A percentile compares a stretch with the other conserved stretches of the same genome.
Evolutionary conservation across 495 filamentous ascomycete genomes (phyloP).

Genomic region (Aspergillus homomorphus): DNA sequence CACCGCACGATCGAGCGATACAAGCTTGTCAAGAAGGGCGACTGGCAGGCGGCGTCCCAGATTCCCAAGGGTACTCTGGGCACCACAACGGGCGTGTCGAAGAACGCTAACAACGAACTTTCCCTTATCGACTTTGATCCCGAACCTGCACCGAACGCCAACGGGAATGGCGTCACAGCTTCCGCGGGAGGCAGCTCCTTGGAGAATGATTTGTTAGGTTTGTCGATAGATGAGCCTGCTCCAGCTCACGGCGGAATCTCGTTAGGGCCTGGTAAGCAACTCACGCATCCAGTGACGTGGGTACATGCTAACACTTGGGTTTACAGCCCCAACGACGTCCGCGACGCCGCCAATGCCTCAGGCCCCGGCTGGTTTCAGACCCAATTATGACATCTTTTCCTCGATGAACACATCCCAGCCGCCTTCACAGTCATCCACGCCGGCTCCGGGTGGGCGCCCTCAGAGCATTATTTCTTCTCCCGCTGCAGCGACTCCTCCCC

Average conservation of each 20-base stretch:
- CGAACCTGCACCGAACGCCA: conserved; percentile 44
- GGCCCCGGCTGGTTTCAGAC: conserved; percentile 38
- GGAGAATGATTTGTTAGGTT: conserved; percentile 65
- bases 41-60: conserved; percentile 79
- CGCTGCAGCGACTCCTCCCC: conserved; percentile 40
- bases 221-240: conserved; percentile 59
- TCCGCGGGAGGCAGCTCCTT: conserved; percentile 42
- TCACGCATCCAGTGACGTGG: not conserved
- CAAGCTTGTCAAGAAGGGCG: conserved; percentile 89
- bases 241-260: conserved; percentile 81
- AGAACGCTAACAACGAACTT: conserved; percentile 76
- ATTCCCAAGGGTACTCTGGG: conserved; percentile 82
- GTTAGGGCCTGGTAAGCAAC: conserved; percentile 67
- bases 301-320: not conserved
- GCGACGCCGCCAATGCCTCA: conserved; percentile 33
- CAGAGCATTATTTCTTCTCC: conserved; percentile 10
- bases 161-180: conserved; percentile 44
- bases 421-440: conserved; percentile 50
- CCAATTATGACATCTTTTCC: conserved; percentile 63
- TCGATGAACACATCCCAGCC: conserved; percentile 42
- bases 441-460: conserved; percentile 30
- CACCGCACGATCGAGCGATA: conserved; percentile 94
- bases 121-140: conserved; percentile 89
- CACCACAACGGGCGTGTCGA: conserved; percentile 65
- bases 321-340: conserved; percentile 23